Base-by-base conservation (phyloP, 495 filamentous ascomycete genomes). In the Podospora pseudopauciseta region DNA sequence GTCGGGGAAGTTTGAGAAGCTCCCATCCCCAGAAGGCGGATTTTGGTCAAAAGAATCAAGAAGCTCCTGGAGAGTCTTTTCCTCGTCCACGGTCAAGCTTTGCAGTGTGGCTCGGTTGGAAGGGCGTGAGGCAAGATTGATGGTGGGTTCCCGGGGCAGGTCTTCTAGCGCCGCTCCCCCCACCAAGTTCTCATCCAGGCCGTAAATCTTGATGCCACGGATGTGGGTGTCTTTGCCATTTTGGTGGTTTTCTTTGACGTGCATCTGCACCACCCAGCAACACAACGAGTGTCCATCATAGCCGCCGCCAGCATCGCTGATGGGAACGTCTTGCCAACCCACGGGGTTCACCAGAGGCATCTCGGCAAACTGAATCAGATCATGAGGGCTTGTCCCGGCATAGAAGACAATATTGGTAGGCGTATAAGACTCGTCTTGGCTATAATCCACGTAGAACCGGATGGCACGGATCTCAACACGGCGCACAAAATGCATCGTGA, bases 171-270 rank as follows among this genome's bases (percentile, higher is more conserved):
- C 39, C 18, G 56, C 49, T 9, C 57, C 58, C 15, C 70, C 69
- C 4, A 69, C 65, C 20, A 77, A 72, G 15, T 75, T 75, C 32
- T 85, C 83, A 64, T 97, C 93, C 56, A 84, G 79, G 5, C 92
- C 91, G 76, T 92, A 99, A 28, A 99, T 87, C 83, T 97, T 94
- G 76, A 99, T 84, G 0, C 92, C 94, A 53, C 95, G 88, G 55
- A 99, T 88, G 84, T 99, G 95, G 3, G 95, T 99, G 77, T 99
- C 95, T 76, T 99, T 99, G 65, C 95, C 95, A 78, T 99, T 99
- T 82, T 99, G 95, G 79, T 99, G 95, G 72, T 99, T 99, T 80
- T 97, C 96, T 66, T 92, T 85, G 70, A 99, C 86, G 63, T 87
- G 86, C 63, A 98, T 88, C 77, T 97, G 93, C 15, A 97, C 83